A percentile compares a stretch with the other conserved stretches of the same genome.
phyloP scores from a whole-genome alignment of 1,284 basidiomycete species.

The Malassezia restricta region DNA sequence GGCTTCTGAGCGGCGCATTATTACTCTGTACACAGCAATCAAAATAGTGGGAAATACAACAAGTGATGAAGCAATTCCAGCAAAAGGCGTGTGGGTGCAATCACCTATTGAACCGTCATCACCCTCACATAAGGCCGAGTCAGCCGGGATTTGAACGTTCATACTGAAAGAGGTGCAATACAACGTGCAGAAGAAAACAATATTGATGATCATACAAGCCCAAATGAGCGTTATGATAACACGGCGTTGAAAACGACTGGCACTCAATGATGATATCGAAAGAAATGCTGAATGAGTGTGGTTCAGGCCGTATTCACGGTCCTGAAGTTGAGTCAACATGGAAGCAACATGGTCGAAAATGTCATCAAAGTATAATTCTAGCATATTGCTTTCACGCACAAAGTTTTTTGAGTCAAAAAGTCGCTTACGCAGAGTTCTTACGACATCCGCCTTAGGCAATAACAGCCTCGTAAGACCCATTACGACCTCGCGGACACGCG shows the following conservation, averaged over 20 bases:
- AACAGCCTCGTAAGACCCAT: slow-evolving; percentile 68
- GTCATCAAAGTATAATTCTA: slow-evolving; percentile 67
- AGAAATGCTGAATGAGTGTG: slow-evolving; percentile 78
- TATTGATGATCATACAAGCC: slow-evolving; percentile 61
- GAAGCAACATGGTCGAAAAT: slow-evolving; percentile 87
- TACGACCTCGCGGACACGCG: slow-evolving; percentile 65
- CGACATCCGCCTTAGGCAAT: slow-evolving; percentile 68
- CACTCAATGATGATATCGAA: slow-evolving; percentile 59
- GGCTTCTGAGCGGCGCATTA: background rate
- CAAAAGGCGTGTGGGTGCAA: slow-evolving; percentile 1
- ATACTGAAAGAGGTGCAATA: slow-evolving; percentile 31
- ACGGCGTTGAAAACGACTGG: slow-evolving; percentile 43
- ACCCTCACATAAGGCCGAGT: background rate
- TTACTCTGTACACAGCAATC: background rate
- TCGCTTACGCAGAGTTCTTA: slow-evolving; percentile 67
- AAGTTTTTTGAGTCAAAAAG: slow-evolving; percentile 44
- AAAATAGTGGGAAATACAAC: background rate
- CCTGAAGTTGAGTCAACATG: slow-evolving; percentile 69
- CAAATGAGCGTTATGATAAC: slow-evolving; percentile 44
- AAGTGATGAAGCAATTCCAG: background rate
- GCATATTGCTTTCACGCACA: slow-evolving; percentile 33
- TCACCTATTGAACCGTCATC: too few relatives aligned
- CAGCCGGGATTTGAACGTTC: slow-evolving; percentile 49
- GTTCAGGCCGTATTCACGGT: slow-evolving; percentile 76
- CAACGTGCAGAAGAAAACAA: slow-evolving; percentile 50